Evolutionary conservation across 1,284 basidiomycete species (phyloP).

Genomic region (Apiotrichum gamsii): DNA sequence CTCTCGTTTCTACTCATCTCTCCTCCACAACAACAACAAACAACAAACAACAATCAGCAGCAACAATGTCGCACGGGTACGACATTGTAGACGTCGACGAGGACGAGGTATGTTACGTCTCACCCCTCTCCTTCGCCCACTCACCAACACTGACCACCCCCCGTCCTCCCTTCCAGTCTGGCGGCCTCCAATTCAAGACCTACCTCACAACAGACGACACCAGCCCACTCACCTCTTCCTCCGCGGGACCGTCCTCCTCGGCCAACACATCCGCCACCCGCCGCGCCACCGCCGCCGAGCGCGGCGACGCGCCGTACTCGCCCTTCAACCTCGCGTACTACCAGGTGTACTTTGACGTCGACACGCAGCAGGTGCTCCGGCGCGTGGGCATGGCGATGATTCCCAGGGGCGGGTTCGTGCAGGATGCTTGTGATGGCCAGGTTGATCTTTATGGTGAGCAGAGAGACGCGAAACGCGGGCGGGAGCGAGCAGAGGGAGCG

Average conservation of each 20-base stretch:
- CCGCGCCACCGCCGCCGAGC: not conserved
- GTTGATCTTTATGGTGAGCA: conserved; percentile 50
- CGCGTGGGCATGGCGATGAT: conserved; percentile 48
- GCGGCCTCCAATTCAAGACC: conserved; percentile 45
- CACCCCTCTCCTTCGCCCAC: too few species aligned
- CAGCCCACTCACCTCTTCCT: not conserved
- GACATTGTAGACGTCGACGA: conserved; percentile 45
- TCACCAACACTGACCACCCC: not conserved
- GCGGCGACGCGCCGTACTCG: conserved; percentile 35
- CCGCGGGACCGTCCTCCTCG: too few species aligned
- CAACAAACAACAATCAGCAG: too few species aligned
- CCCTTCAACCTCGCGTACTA: conserved; percentile 50
- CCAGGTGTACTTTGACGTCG: conserved; percentile 50
- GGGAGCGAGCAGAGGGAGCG: not conserved
- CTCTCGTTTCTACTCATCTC: too few species aligned
- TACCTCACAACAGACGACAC: conserved; percentile 26
- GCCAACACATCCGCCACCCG: not conserved
- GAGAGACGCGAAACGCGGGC: too few species aligned
- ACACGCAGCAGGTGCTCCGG: conserved; percentile 46
- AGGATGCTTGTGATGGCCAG: conserved; percentile 47
- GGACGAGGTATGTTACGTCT: conserved; percentile 42
- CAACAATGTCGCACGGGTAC: conserved; percentile 35
- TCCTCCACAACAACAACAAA: not conserved
- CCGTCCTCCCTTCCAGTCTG: not conserved
- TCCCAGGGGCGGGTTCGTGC: conserved; percentile 48